Evolutionary conservation across 148 eudicot genomes (phyloP).

Genomic region (Drosera capensis): DNA sequence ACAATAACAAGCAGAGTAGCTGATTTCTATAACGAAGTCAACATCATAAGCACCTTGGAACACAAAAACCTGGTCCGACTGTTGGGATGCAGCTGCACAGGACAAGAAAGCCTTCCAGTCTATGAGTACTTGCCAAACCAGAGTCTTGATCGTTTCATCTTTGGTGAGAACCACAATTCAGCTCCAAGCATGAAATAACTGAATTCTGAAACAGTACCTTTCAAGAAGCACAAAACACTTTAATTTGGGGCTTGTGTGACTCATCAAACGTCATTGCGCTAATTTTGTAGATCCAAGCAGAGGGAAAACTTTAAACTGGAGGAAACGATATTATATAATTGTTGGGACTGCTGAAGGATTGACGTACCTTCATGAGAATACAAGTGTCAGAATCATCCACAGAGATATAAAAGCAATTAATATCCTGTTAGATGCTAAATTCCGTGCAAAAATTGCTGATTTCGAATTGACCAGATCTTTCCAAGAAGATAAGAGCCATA

Average conservation of each 20-base stretch:
- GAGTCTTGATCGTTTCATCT: slow-evolving; percentile 47
- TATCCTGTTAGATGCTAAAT: slow-evolving; percentile 38
- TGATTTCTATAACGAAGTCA: slow-evolving; percentile 57
- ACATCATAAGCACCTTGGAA: slow-evolving; percentile 45
- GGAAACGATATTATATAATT: slow-evolving; percentile 30
- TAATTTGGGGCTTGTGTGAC: neutral
- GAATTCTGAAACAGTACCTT: neutral
- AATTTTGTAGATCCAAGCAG: slow-evolving; percentile 23
- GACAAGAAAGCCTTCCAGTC: slow-evolving; percentile 57
- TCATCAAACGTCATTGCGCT: neutral
- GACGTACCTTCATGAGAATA: slow-evolving; percentile 47
- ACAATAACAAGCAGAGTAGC: slow-evolving; percentile 47
- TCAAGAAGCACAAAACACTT: neutral
- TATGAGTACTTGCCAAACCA: slow-evolving; percentile 42
- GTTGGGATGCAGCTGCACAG: slow-evolving; percentile 53
- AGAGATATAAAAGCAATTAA: slow-evolving; percentile 59
- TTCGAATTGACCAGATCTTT: slow-evolving; percentile 50
- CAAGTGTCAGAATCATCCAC: slow-evolving; percentile 30
- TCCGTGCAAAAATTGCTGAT: slow-evolving; percentile 42
- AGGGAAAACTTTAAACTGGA: slow-evolving; percentile 34
- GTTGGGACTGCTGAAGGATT: slow-evolving; percentile 39
- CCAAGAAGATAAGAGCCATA: slow-evolving; percentile 41
- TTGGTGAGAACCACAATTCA: slow-evolving; percentile 16
- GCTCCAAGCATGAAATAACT: neutral
- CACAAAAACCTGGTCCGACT: slow-evolving; percentile 49